Percentiles rank a stretch among this genome's conserved stretches.
Evolutionary conservation across 805 yeast genomes (phyloP).

Genomic region (Monosporozyma yasuniensis): DNA sequence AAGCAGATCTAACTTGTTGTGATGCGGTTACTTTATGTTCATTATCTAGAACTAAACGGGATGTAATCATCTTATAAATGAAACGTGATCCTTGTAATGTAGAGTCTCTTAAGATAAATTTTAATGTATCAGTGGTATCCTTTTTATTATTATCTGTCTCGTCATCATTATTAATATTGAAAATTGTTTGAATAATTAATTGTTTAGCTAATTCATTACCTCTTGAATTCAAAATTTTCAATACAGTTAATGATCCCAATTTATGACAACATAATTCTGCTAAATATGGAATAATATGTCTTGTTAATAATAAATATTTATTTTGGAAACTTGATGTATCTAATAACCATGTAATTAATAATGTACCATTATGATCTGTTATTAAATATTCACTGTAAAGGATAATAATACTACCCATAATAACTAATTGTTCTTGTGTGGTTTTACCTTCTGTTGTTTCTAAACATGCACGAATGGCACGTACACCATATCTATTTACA

Average conservation of each 20-base stretch:
- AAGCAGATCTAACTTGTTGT: slow-evolving; percentile 51
- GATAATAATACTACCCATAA: slow-evolving; percentile 70
- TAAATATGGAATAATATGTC: slow-evolving; percentile 52
- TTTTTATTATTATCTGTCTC: not conserved
- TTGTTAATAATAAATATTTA: slow-evolving; percentile 57
- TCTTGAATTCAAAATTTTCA: slow-evolving; percentile 67
- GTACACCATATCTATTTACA: slow-evolving; percentile 85
- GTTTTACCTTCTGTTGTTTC: slow-evolving; percentile 56
- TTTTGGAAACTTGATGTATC: slow-evolving; percentile 68
- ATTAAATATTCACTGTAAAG: slow-evolving; percentile 71
- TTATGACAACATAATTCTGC: slow-evolving; percentile 66
- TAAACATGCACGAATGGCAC: slow-evolving; percentile 87
- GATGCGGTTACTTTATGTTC: slow-evolving; percentile 48
- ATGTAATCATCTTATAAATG: slow-evolving; percentile 58
- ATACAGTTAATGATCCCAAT: slow-evolving; percentile 71
- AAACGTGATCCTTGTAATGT: slow-evolving; percentile 61
- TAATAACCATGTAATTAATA: slow-evolving; percentile 86
- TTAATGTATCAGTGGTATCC: slow-evolving; percentile 28
- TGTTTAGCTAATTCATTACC: slow-evolving; percentile 52
- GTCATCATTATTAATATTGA: slow-evolving; percentile 17
- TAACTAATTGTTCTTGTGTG: slow-evolving; percentile 54
- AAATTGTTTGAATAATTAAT: slow-evolving; percentile 53
- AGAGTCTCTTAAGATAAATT: slow-evolving; percentile 53
- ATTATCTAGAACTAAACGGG: slow-evolving; percentile 57
- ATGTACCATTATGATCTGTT: slow-evolving; percentile 77